Base-by-base conservation (phyloP, 345 rosid genomes). In the Murraya paniculata region DNA sequence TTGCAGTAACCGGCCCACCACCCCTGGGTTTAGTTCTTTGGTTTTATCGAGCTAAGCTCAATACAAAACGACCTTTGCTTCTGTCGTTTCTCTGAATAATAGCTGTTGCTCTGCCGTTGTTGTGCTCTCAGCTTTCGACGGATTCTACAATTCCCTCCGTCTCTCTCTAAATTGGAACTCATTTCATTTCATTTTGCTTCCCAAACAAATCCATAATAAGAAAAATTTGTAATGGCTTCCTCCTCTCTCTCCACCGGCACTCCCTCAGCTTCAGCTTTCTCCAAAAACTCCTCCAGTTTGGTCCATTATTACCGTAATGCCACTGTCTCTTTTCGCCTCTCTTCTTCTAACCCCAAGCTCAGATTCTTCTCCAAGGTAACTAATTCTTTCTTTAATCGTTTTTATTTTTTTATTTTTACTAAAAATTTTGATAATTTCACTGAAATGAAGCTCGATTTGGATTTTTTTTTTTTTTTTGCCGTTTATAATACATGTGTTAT, bases 281-380 rank as follows among this genome's bases (percentile, higher is more conserved):
- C 77, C 33, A 89, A 85, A 85, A 66, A 73, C 39, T 56, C 87
- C n/a, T 76, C 85, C 41, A 50, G 31, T 53, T 81, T 80, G 61
- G 81, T 83, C 72, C 79, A 24, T 75, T 78, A 61, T 68, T 55
- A 21, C 35, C 82, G 70, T 31, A 72, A 79, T 38, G 77, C 87
- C 74, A 79, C 66, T 39, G 79, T 87, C 65, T 85, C 87, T 53
- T 90, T 84, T 79, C 88, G 81, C 71, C 86, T 84, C 85, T 80
- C 92, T 48, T 57, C 83, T 7, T 55, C 84, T 8, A 82, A 64
- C 50, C 85, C 88, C 21, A 86, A 84, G 80, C 85, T 84, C 77
- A 86, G 82, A 24, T 81, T 90, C 71, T 81, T 82, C 75, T 58
- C 88, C 78, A 84, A 85, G 94, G 97, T 89, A 75, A 21, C 7